A percentile compares a stretch with the other conserved stretches of the same genome.
phyloP scores from a whole-genome alignment of 1,139 yeast genomes.

The Eremothecium coryli region DNA sequence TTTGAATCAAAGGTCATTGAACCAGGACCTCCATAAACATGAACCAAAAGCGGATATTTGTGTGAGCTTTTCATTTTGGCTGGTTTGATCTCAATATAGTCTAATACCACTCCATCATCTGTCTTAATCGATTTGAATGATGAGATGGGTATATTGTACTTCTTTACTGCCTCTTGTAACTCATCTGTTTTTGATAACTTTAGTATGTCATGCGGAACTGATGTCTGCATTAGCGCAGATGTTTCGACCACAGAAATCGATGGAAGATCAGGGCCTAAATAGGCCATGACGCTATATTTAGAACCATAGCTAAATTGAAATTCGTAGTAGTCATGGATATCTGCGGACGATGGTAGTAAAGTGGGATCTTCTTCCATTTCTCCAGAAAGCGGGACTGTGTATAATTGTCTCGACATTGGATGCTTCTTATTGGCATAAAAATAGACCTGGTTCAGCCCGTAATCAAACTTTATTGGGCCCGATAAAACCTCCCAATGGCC shows the following conservation, averaged over 20 bases:
- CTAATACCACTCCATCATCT: conserved; percentile 42
- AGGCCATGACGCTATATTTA: conserved; percentile 23
- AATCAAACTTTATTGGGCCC: conserved; percentile 48
- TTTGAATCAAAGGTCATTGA: conserved; percentile 58
- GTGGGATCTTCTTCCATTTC: conserved; percentile 1
- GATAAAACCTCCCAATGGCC: conserved; percentile 64
- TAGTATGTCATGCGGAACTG: conserved; percentile 17
- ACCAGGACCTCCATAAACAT: conserved; percentile 93
- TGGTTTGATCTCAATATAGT: conserved; percentile 71
- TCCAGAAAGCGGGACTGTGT: conserved; percentile 34
- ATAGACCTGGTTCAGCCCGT: conserved; percentile 45
- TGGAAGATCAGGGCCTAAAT: conserved; percentile 25
- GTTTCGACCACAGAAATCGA: conserved; percentile 18
- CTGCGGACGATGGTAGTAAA: conserved; percentile 5
- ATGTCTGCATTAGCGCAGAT: conserved; percentile 9
- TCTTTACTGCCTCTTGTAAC: conserved; percentile 25
- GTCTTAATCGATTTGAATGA: conserved; percentile 41
- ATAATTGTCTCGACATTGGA: conserved; percentile 50
- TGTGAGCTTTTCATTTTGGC: conserved; percentile 47
- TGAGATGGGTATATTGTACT: conserved; percentile 49
- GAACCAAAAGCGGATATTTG: conserved; percentile 73
- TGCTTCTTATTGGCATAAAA: conserved; percentile 53
- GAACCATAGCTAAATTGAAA: conserved; percentile 25
- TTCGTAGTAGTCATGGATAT: conserved; percentile 17
- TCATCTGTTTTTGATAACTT: conserved; percentile 24